Evolutionary conservation across 2,329 filamentous ascomycete species (phyloP), one percentile per base, ranked within the genome.

Genomic region (Hyphodiscus sp.): DNA sequence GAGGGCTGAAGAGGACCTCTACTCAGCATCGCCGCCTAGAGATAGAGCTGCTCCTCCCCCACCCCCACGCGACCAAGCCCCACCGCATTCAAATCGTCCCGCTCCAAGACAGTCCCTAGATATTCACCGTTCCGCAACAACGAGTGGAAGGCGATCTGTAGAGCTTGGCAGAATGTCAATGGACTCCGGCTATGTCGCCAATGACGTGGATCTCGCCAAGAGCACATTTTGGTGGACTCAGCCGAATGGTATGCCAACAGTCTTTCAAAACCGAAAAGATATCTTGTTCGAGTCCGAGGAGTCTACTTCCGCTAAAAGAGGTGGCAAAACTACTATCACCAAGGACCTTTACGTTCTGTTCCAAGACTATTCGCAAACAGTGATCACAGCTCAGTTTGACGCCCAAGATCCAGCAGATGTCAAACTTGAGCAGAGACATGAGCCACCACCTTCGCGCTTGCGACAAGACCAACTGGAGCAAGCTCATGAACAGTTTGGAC

Each of bases 361-460:
- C 74, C 85, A 91, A 65, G 94, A 99, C 72, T 99, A 99, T 70
- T 96, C 91, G 18, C 94, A 97, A 68, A 97, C 92, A 0, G 78
- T 95, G 59, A 81, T 99, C 64, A 90, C 86, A 0, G 87, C 85
- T 18, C 84, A 79, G 49, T 97, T 87, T 68, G 88, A 96, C 68
- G 76, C 85, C 1, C 80, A 83, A 50, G 84, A 95, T 66, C 79
- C 87, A 2, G 75, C 80, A 1, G 85, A 92, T 64, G 86, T 85
- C 11, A 75, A 81, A 33, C 71, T 97, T 7, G 88, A 95, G 64
- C 94, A 99, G 70, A 83, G 85, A 45, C 92, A 97, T 65, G 89
- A 96, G 65, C 75, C 82, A 1, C 91, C 94, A 2, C 92, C 94
- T 5, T 80, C 86, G 10, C 79, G 82, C 20, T 81, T 91, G 46